Base-by-base conservation (phyloP, 2,329 filamentous ascomycete species). In the Pseudopyricularia cyperi region DNA sequence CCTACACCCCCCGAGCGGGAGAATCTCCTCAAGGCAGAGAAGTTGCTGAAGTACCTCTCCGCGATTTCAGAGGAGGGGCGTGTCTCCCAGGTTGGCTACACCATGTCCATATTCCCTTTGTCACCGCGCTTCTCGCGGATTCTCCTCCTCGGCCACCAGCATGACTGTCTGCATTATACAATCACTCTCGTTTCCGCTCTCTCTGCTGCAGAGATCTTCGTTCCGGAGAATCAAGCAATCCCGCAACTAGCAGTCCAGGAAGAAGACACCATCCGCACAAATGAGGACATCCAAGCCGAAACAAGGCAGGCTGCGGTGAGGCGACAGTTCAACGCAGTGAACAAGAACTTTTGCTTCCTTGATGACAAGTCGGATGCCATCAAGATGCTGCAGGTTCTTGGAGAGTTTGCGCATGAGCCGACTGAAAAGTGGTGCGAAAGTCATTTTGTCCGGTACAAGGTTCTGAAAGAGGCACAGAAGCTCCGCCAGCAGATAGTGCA, bases 111-210 rank as follows among this genome's bases (percentile, higher is more conserved):
- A 24, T 97, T 96, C 64, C 93, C 93, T 3, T 74, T 98, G 14
- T 89, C 88, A 28, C 94, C 93, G 17, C 81, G 93, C 1, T 95
- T 94, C 62, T 83, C 90, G 7, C 87, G 91, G 52, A 97, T 97
- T 67, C 71, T 98, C n/a, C 74, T 94, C 8, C 83, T 95, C 48
- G 91, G 90, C 0, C 82, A 94, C 61, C 76, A 87, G 26, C 85
- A 94, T 62, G 80, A 83, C 54, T 90, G 93, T 56, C 75, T 94
- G 49, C 84, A 85, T 0, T 91, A 95, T 62, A 87, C 89, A 3
- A 85, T 97, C 54, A 88, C 89, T 2, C 71, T 97, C 11, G 90
- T 98, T 3, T 87, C 93, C 0, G 88, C 86, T 1, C 72, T 98
- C 4, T 94, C 91, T 1, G 88, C 91, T 0, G 85, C 87, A 0